phyloP scores from a whole-genome alignment of 139 green algal species.

The Chlamydomonas schloesseri region DNA sequence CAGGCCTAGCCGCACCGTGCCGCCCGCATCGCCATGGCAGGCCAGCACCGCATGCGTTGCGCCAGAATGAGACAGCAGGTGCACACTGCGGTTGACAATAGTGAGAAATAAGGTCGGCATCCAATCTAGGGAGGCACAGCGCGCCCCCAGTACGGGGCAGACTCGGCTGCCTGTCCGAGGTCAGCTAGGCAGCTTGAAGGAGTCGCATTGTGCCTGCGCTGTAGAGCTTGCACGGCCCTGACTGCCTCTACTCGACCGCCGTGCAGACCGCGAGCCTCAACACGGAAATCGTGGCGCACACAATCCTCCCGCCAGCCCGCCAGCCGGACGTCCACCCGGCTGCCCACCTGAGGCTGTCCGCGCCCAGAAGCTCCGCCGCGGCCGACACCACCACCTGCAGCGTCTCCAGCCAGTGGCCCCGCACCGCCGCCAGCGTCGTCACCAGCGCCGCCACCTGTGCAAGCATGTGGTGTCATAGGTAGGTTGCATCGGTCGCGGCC shows the following conservation, averaged over 20 bases:
- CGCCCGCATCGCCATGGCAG: conserved; percentile 11
- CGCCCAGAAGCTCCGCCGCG: conserved; percentile 33
- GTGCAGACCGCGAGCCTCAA: too few species aligned
- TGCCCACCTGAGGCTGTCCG: conserved; percentile 41
- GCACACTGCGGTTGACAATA: conserved; percentile 7
- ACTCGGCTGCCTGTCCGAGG: too few species aligned
- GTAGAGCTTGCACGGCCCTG: too few species aligned
- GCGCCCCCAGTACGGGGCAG: too few species aligned
- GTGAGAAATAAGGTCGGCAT: too few species aligned
- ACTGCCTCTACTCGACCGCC: too few species aligned
- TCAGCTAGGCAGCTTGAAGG: too few species aligned
- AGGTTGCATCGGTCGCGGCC: too few species aligned
- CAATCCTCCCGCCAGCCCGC: background rate
- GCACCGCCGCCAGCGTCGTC: background rate
- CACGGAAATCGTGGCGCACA: too few species aligned
- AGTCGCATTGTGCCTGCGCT: too few species aligned
- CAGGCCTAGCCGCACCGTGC: conserved; percentile 10
- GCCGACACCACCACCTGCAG: background rate
- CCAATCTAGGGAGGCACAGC: too few species aligned
- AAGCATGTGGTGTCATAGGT: too few species aligned
- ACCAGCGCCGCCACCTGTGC: conserved; percentile 11
- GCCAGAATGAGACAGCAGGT: conserved; percentile 17
- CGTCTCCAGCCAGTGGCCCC: conserved; percentile 35
- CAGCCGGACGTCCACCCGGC: background rate
- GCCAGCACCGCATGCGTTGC: background rate